Evolutionary conservation across 2,329 filamentous ascomycete species (phyloP).

Genomic region (Elsinoe batatas): DNA sequence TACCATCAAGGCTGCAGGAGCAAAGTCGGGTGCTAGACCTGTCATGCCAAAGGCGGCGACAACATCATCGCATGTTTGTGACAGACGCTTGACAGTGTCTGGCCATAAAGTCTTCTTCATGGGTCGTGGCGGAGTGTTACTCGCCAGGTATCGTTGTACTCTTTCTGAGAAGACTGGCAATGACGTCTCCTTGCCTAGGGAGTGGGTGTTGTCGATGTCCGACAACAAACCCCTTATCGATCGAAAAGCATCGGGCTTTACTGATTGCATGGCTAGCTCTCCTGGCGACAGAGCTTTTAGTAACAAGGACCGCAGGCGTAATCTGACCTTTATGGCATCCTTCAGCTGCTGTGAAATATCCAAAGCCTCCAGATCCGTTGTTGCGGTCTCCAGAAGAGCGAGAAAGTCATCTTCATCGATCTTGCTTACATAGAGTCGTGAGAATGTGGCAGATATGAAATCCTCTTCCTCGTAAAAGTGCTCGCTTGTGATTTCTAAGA

Average conservation of each 20-base stretch:
- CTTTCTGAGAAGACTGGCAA: conserved; percentile 75
- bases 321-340: conserved; percentile 33
- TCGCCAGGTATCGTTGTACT: conserved; percentile 82
- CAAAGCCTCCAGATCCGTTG: conserved; percentile 35
- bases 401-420: conserved; percentile 50
- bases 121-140: conserved; percentile 83
- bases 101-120: conserved; percentile 69
- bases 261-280: neutral
- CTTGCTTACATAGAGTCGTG: conserved; percentile 61
- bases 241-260: conserved; percentile 14
- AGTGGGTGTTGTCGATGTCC: conserved; percentile 3
- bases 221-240: conserved; percentile 22
- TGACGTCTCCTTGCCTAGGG: conserved; percentile 53
- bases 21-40: conserved; percentile 3
- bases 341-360: conserved; percentile 16
- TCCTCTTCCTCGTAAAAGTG: conserved; percentile 98
- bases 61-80: conserved; percentile 61
- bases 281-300: conserved; percentile 13
- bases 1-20: conserved; percentile 14
- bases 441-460: conserved; percentile 86
- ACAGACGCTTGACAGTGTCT: conserved; percentile 60
- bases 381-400: conserved; percentile 45
- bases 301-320: conserved; percentile 51
- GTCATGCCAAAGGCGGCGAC: conserved; percentile 39
- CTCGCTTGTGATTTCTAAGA: conserved; percentile 66